Evolutionary conservation across 1,284 basidiomycete species (phyloP).

Genomic region (Marasmius fiardii): DNA sequence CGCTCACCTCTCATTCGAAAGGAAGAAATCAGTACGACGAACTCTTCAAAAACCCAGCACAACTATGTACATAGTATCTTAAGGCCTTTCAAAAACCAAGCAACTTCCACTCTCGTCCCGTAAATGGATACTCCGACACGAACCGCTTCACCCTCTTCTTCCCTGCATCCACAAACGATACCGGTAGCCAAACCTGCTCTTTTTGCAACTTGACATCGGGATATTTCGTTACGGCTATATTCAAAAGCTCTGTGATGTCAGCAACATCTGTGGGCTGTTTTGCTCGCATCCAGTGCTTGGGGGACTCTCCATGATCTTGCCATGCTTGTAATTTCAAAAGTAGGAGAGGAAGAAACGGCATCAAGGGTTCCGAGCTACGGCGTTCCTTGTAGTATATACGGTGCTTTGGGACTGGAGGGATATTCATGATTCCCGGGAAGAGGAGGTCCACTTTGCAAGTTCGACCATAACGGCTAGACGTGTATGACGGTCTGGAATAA

Average conservation of each 20-base stretch:
- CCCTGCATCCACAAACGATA: slow-evolving; percentile 15
- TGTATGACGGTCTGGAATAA: no score
- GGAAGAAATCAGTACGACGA: no score
- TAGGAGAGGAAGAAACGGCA: slow-evolving; percentile 29
- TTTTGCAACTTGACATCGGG: slow-evolving; percentile 5
- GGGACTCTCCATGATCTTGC: slow-evolving; percentile 39
- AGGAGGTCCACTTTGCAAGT: no score
- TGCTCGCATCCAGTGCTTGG: slow-evolving; percentile 25
- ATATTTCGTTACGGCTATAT: slow-evolving; percentile 25
- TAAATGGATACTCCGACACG: slow-evolving; percentile 11
- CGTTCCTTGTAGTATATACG: no score
- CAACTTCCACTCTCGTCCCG: slow-evolving; percentile 17
- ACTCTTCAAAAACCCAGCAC: no score
- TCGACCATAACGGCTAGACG: no score
- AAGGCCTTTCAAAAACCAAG: slow-evolving; percentile 16
- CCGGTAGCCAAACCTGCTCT: slow-evolving; percentile 19
- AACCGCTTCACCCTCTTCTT: slow-evolving; percentile 11
- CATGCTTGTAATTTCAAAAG: slow-evolving; percentile 50
- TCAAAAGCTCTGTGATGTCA: slow-evolving; percentile 32
- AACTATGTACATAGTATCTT: no score
- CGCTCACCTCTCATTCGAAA: no score
- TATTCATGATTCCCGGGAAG: no score
- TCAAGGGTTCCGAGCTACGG: no score
- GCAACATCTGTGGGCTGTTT: slow-evolving; percentile 38
- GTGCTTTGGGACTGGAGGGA: no score